A percentile compares a stretch with the other conserved stretches of the same genome.
phyloP scores from a whole-genome alignment of 805 yeast genomes.

The Schwanniomyces sp. region DNA sequence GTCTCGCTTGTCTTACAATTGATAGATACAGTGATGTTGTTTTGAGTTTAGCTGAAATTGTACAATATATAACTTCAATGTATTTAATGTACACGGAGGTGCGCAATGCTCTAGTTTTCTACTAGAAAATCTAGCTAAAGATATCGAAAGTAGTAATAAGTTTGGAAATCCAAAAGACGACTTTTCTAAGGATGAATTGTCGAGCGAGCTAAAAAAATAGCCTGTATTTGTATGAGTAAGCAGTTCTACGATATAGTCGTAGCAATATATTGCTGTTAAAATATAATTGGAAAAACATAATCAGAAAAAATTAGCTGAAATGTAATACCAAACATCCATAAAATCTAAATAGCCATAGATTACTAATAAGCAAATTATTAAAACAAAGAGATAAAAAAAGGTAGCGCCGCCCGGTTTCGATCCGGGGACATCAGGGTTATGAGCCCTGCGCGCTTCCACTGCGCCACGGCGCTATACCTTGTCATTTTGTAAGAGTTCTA shows the following conservation, averaged over 20 bases:
- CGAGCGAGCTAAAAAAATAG: too few relatives aligned
- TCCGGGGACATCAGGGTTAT: constrained; percentile 98
- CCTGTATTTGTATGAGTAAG: too few relatives aligned
- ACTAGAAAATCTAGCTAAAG: constrained; percentile 48
- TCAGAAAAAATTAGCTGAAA: too few relatives aligned
- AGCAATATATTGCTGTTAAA: too few relatives aligned
- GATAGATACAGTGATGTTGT: constrained; percentile 74
- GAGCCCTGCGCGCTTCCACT: constrained; percentile 99
- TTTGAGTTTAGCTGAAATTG: constrained; percentile 30
- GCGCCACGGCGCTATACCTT: constrained; percentile 96
- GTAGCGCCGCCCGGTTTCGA: constrained; percentile 96
- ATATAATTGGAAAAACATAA: too few relatives aligned
- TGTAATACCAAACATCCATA: too few relatives aligned
- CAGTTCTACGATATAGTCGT: too few relatives aligned
- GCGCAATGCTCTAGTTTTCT: constrained; percentile 67
- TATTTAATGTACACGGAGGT: constrained; percentile 97
- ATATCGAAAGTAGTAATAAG: constrained; percentile 48
- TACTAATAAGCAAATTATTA: too few relatives aligned
- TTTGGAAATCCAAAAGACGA: constrained; percentile 21
- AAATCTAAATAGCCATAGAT: too few relatives aligned
- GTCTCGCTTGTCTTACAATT: too few relatives aligned
- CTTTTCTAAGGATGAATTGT: constrained; percentile 37
- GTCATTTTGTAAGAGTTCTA: too few relatives aligned
- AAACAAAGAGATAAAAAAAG: too few relatives aligned
- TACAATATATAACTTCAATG: constrained; percentile 58